A percentile compares a stretch with the other conserved stretches of the same genome.
These are phyloP conservation scores for Nectriaceae sp. DNA, from an alignment of 2,329 filamentous ascomycete species.

Conservation along the genomic window DNA sequence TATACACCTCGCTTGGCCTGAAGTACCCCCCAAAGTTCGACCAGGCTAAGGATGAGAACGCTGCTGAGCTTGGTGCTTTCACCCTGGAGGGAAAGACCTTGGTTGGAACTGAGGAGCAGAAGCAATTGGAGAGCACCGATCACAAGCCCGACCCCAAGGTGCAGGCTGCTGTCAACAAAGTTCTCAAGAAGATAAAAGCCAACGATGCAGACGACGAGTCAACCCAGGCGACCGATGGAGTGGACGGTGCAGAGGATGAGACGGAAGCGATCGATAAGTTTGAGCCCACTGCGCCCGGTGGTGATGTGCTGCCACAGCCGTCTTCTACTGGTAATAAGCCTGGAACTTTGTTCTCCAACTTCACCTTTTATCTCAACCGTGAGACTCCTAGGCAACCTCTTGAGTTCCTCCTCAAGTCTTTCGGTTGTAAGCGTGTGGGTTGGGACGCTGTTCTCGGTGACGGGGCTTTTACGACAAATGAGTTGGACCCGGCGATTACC, in stretches of 20 bases:
- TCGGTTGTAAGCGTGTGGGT: slow-evolving; percentile 93
- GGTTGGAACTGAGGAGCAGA: slow-evolving; percentile 54
- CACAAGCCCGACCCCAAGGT: slow-evolving; percentile 62
- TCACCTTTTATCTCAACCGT: slow-evolving; percentile 89
- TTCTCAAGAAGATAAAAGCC: slow-evolving; percentile 67
- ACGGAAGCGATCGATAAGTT: slow-evolving; percentile 85
- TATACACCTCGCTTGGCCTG: slow-evolving; percentile 88
- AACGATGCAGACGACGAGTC: slow-evolving; percentile 48
- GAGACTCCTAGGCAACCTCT: slow-evolving; percentile 89
- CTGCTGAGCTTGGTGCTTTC: slow-evolving; percentile 88
- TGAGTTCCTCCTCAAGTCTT: slow-evolving; percentile 90
- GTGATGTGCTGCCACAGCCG: slow-evolving; percentile 85
- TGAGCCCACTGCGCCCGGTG: slow-evolving; percentile 78
- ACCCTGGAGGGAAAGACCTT: slow-evolving; percentile 76
- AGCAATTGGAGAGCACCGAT: slow-evolving; percentile 48
- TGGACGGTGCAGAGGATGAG: slow-evolving; percentile 50
- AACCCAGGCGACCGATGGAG: slow-evolving; percentile 40
- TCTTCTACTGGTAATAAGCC: slow-evolving; percentile 64
- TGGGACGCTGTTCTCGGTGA: slow-evolving; percentile 92
- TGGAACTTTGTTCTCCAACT: slow-evolving; percentile 79
- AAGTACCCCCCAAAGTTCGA: slow-evolving; percentile 98
- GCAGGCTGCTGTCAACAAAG: slow-evolving; percentile 68
- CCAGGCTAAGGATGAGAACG: slow-evolving; percentile 79
- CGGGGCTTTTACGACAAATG: slow-evolving; percentile 88
- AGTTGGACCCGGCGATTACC: slow-evolving; percentile 85